Percentiles rank a stretch among this genome's conserved stretches.
phyloP scores from a whole-genome alignment of 306 rosid genomes.

The Potentilla sterilis region DNA sequence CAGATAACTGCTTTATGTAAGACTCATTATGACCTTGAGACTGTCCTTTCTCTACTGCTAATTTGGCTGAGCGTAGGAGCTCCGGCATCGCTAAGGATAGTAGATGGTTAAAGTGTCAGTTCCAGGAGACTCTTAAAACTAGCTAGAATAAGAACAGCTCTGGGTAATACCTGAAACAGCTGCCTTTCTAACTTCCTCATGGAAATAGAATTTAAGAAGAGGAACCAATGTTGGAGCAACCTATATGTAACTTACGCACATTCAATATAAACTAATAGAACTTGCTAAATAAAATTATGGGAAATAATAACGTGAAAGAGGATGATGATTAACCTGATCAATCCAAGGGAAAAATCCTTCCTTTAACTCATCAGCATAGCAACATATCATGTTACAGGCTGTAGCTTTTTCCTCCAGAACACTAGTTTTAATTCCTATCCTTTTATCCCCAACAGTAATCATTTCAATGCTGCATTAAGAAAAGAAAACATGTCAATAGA shows the following conservation, averaged over 20 bases:
- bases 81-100: conserved; percentile 84
- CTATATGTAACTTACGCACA: conserved; percentile 34
- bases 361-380: conserved; percentile 95
- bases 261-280: not conserved
- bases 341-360: conserved; percentile 99
- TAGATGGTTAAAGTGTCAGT: not conserved
- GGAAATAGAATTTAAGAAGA: conserved; percentile 89
- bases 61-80: conserved; percentile 81
- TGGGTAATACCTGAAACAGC: conserved; percentile 78
- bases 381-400: conserved; percentile 97
- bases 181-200: conserved; percentile 97
- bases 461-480: conserved; percentile 74
- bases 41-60: conserved; percentile 88
- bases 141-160: not conserved
- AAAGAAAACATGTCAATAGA: not conserved
- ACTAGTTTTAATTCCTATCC: conserved; percentile 96
- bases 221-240: conserved; percentile 96
- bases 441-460: conserved; percentile 91
- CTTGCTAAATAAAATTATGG: not conserved
- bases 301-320: not conserved
- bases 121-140: not conserved
- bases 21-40: conserved; percentile 82
- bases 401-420: conserved; percentile 98
- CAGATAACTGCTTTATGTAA: conserved; percentile 78
- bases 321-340: conserved; percentile 66